Evolutionary conservation across 371 early-diverging fungal species (phyloP), one percentile per base, ranked within the genome.

Genomic region (Mortierella polycephala): DNA sequence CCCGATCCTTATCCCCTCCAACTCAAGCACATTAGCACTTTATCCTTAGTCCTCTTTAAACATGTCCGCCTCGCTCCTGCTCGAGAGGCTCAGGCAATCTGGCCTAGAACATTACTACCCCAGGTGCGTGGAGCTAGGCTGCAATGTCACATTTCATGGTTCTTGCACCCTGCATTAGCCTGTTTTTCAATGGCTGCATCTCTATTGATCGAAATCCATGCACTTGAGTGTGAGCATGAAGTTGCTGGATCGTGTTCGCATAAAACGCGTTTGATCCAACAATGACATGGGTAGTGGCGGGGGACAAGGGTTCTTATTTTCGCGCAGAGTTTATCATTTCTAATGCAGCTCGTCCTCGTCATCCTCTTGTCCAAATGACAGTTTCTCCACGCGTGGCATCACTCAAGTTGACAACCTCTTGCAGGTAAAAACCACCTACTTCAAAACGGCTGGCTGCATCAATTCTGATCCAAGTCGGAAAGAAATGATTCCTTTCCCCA

Each of bases 371-470:
- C 13, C 11, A 42, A 14, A 51, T 51, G 9, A 40, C 62, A 88
- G 88, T 37, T 90, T 90, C 74, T 82, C 86, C 39, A 85, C 81
- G 30, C 82, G 87, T 65, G 90, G 90, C 30, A 88, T 90, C 67
- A 90, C 88, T 8, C 86, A 87, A 61, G 81, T 90, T 18, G 85
- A 88, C 57, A 81, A 84, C 55, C 77, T 90, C 53, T 82, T 83
- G 41, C 86, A 87, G 83, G 89, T 88, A 87, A 23, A 45, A 21
- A 14, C 16, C 13, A 18, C 2, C 16, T 9, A 18, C 51, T 51
- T 47, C 47, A 5, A 14, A n/a, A 46, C 46, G 16, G 11, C 46
- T 46, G 5, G 13, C 13, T 2, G 16, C 5, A 46, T 13, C 46
- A 18, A 18, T 13, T 51, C 51, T 51, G 51, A 51, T 51, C 51